Percentiles rank a stretch among this genome's conserved stretches.
Evolutionary conservation across 1,139 yeast species (phyloP).

Genomic region (Kluyveromyces sp.): DNA sequence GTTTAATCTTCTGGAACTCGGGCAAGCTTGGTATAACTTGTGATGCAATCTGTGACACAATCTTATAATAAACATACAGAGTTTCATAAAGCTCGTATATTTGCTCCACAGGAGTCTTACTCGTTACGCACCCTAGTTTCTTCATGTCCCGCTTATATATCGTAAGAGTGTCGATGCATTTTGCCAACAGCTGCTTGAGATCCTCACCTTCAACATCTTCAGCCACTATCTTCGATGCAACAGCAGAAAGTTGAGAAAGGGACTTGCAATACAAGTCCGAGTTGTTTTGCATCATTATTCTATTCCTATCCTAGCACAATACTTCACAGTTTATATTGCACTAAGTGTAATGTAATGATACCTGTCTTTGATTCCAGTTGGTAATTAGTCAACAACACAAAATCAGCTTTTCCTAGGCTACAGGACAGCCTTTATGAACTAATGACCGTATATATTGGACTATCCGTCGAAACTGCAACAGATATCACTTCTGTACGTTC

Average conservation of each 20-base stretch:
- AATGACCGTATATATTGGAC: too few relatives aligned
- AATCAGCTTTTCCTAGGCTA: too few relatives aligned
- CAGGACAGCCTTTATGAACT: too few relatives aligned
- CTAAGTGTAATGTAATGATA: too few relatives aligned
- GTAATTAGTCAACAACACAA: too few relatives aligned
- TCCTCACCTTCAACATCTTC: constrained; percentile 16
- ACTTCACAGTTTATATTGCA: too few relatives aligned
- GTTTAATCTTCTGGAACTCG: constrained; percentile 19
- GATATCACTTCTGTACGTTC: too few relatives aligned
- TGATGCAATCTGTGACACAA: constrained; percentile 24
- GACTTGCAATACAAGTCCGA: constrained; percentile 14
- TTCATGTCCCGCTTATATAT: constrained; percentile 26
- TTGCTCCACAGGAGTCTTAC: constrained; percentile 4
- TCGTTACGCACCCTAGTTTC: constrained; percentile 13
- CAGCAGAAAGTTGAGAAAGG: constrained; percentile 18
- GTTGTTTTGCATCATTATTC: constrained; percentile 6
- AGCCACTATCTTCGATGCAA: constrained; percentile 23
- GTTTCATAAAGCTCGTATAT: constrained; percentile 22
- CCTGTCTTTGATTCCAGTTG: too few relatives aligned
- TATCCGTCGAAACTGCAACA: too few relatives aligned
- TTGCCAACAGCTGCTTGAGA: constrained; percentile 21
- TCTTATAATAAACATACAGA: constrained; percentile 30
- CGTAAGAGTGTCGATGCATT: constrained; percentile 26
- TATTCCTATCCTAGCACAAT: too few relatives aligned
- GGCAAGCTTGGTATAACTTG: constrained; percentile 19